Base-by-base conservation (phyloP, 805 yeast genomes). In the Lachancea quebecensis region DNA sequence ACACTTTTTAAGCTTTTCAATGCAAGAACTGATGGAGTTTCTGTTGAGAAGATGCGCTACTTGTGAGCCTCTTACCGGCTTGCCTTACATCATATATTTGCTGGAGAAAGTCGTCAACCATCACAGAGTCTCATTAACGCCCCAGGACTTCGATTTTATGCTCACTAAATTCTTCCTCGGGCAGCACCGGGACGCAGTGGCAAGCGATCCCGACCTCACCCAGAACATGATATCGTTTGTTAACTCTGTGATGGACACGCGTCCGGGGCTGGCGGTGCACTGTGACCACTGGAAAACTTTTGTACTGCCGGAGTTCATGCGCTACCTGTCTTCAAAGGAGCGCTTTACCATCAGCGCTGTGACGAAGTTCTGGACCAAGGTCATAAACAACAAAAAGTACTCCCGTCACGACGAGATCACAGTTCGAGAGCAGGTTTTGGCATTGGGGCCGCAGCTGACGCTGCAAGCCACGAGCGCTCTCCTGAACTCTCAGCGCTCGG, bases 181-280 rank as follows among this genome's bases (percentile, higher is more conserved):
- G 2, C 66, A 64, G 35, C 50, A 62, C 38, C 49, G 70, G 9
- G 55, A 52, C 1, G 40, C 66, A 1, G 63, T 81, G 6, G 62
- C 64, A 4, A 51, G 59, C 2, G 90, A 84, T 57, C 81, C 85
- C 0, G 90, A 84, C 55, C 53, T 79, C 33, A 53, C 77, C 12
- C 81, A 79, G 52, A 57, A 75, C 1, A 63, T 77, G 10, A 61
- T 81, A 12, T 73, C 71, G n/a, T 60, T 82, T 33, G 70, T 80
- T 39, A 64, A 76, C 8, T 66, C 78, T 0, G 59, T 80, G 1
- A 46, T 81, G 12, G 77, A 74, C 12, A 65, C 65, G 16, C 69
- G 62, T 47, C 87, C 87, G 1, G 57, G 69, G 0, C 64, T 78
- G 31, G 56, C 80, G 2, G 46, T 81, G 2, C 59, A 66, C 6